Evolutionary conservation across 2,329 filamentous ascomycete genomes (phyloP).

Genomic region (Aureobasidium mangrovei): DNA sequence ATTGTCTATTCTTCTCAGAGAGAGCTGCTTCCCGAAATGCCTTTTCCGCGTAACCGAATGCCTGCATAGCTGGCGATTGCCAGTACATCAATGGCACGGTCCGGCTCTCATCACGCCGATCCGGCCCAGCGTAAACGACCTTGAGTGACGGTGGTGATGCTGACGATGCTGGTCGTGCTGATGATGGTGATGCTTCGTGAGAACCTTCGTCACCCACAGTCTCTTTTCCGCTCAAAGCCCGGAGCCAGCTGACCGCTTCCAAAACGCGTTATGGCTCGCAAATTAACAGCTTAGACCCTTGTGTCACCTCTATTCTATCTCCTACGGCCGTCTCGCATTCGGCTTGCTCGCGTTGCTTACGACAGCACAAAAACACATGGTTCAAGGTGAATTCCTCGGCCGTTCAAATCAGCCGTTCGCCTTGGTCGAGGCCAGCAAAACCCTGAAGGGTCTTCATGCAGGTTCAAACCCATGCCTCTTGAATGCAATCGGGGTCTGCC

Average conservation of each 20-base stretch:
- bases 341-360: not conserved
- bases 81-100: slow-evolving; percentile 4
- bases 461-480: slow-evolving; percentile 1
- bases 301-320: slow-evolving; percentile 4
- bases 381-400: not conserved
- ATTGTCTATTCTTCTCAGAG: not conserved
- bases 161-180: not conserved
- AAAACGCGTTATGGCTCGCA: not conserved
- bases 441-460: slow-evolving; percentile 9
- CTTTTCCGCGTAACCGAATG: not conserved
- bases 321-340: not conserved
- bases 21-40: not conserved
- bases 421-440: slow-evolving; percentile 8
- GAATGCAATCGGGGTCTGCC: not conserved
- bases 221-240: not conserved
- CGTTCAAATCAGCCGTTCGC: not conserved
- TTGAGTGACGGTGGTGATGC: not conserved
- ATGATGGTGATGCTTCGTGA: not conserved
- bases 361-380: not conserved
- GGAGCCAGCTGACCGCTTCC: slow-evolving; percentile 7
- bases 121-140: not conserved
- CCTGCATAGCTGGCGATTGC: slow-evolving; percentile 3
- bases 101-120: slow-evolving; percentile 7
- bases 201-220: not conserved
- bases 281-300: not conserved